Conservation (phyloP, 495 filamentous ascomycete genomes). For the Daldinia caldariorum region DNA sequence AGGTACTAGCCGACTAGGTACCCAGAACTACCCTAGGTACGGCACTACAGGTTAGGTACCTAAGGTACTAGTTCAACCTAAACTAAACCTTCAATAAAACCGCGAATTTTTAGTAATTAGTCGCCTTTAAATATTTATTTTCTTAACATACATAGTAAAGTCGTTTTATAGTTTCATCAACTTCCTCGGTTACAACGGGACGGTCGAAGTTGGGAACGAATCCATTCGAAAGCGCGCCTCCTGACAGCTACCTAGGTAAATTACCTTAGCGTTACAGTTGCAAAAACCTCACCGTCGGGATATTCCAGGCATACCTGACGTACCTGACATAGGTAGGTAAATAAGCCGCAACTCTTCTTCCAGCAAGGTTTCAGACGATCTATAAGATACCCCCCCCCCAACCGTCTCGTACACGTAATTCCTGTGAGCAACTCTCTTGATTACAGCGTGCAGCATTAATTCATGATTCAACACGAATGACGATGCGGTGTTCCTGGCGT, state of each 20-base stretch:
- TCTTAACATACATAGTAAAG: not conserved
- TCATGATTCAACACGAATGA: conserved; percentile 21
- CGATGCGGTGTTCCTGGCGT: conserved; percentile 22
- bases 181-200: not conserved
- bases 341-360: conserved; percentile 37
- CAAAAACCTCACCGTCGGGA: conserved; percentile 9
- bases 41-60: no score
- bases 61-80: no score
- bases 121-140: no score
- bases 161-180: conserved; percentile 6
- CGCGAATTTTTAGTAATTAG: not conserved
- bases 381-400: conserved; percentile 31
- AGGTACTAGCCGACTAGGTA: not conserved
- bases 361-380: conserved; percentile 32
- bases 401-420: conserved; percentile 26
- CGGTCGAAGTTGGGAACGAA: not conserved
- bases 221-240: not conserved
- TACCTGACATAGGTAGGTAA: not conserved
- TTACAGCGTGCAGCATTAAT: conserved; percentile 13
- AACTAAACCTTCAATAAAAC: conserved; percentile 1
- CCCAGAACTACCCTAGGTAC: conserved; percentile 2
- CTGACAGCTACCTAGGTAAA: conserved; percentile 11
- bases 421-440: conserved; percentile 22
- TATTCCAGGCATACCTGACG: not conserved
- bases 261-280: conserved; percentile 22